phyloP scores from a whole-genome alignment of 2,329 filamentous ascomycete species.

The Biscogniauxia mediterranea region DNA sequence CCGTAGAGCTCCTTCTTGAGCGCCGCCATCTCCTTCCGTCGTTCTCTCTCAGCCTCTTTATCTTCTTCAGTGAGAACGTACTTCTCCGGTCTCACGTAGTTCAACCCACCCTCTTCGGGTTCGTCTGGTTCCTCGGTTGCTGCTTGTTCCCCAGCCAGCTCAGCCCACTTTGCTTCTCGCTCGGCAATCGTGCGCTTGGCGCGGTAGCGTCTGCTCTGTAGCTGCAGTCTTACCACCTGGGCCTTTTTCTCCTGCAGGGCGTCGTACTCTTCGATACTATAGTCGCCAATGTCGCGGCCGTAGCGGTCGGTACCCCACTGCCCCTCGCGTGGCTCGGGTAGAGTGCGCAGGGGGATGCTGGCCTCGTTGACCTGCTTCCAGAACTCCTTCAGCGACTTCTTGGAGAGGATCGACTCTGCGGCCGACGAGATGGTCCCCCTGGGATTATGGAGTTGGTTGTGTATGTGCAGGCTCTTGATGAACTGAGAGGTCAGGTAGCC shows the following conservation, averaged over 20 bases:
- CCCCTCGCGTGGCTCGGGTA: slow-evolving; percentile 31
- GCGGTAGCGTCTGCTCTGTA: slow-evolving; percentile 46
- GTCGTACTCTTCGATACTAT: slow-evolving; percentile 46
- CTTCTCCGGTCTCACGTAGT: slow-evolving; percentile 7
- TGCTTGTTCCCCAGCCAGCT: slow-evolving; percentile 20
- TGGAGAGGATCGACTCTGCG: slow-evolving; percentile 25
- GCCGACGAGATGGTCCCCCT: slow-evolving; percentile 29
- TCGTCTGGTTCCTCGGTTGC: slow-evolving; percentile 13
- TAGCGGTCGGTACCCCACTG: slow-evolving; percentile 51
- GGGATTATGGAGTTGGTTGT: neutral
- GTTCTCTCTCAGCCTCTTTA: slow-evolving; percentile 43
- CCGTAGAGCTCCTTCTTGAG: slow-evolving; percentile 54
- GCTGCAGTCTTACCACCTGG: slow-evolving; percentile 42
- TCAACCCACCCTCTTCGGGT: slow-evolving; percentile 19
- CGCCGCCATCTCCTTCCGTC: slow-evolving; percentile 50
- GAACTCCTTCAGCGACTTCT: slow-evolving; percentile 51
- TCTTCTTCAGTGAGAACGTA: slow-evolving; percentile 36
- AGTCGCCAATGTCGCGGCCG: slow-evolving; percentile 49
- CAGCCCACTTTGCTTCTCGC: slow-evolving; percentile 13
- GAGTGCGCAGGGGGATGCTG: slow-evolving; percentile 47
- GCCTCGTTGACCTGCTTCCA: slow-evolving; percentile 57
- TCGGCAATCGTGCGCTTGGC: slow-evolving; percentile 35
- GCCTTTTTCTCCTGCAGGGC: slow-evolving; percentile 41
- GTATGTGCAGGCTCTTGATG: slow-evolving; percentile 28
- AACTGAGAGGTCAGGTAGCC: slow-evolving; percentile 48